phyloP scores from a whole-genome alignment of 2,329 filamentous ascomycete species.

The Scopulariopsis brevicaulis region DNA sequence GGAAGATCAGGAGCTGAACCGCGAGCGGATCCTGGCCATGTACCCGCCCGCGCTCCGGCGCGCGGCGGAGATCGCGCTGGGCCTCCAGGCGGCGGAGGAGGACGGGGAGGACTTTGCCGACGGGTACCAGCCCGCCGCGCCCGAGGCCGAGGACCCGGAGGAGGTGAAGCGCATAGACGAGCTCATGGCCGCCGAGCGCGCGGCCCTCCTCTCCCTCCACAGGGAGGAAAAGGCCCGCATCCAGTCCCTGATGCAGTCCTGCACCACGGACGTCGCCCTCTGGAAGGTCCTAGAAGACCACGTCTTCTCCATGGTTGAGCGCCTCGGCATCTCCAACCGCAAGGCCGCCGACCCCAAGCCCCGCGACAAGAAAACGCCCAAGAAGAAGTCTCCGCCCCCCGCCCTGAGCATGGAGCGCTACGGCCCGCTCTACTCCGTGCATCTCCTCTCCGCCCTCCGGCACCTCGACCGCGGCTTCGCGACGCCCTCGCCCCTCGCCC shows the following conservation, averaged over 20 bases:
- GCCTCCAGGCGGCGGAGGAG: slow-evolving; percentile 18
- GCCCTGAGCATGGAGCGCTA: slow-evolving; percentile 40
- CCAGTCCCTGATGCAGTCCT: slow-evolving; percentile 38
- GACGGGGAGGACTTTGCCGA: not conserved
- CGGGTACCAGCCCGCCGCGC: not conserved
- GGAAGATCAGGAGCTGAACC: slow-evolving; percentile 3
- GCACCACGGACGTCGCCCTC: slow-evolving; percentile 49
- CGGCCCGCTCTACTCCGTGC: slow-evolving; percentile 53
- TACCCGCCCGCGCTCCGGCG: slow-evolving; percentile 26
- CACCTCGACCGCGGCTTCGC: slow-evolving; percentile 46
- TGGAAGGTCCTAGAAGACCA: slow-evolving; percentile 57
- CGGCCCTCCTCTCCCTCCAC: slow-evolving; percentile 13
- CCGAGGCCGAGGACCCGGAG: slow-evolving; percentile 1
- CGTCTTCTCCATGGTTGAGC: slow-evolving; percentile 49
- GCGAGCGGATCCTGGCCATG: slow-evolving; percentile 22
- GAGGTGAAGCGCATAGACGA: not conserved
- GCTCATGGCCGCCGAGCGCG: not conserved
- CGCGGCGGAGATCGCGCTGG: slow-evolving; percentile 25
- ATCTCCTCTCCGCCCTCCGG: slow-evolving; percentile 44
- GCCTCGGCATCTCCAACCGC: slow-evolving; percentile 33
- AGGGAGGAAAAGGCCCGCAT: slow-evolving; percentile 38
- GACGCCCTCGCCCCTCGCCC: slow-evolving; percentile 44
- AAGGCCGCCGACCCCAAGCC: slow-evolving; percentile 1
- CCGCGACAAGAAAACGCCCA: slow-evolving; percentile 6
- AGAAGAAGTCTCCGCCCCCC: slow-evolving; percentile 1